A percentile compares a stretch with the other conserved stretches of the same genome.
These are phyloP conservation scores for Austropuccinia psidii DNA, from an alignment of 1,284 basidiomycete genomes.

Conservation along the genomic window DNA sequence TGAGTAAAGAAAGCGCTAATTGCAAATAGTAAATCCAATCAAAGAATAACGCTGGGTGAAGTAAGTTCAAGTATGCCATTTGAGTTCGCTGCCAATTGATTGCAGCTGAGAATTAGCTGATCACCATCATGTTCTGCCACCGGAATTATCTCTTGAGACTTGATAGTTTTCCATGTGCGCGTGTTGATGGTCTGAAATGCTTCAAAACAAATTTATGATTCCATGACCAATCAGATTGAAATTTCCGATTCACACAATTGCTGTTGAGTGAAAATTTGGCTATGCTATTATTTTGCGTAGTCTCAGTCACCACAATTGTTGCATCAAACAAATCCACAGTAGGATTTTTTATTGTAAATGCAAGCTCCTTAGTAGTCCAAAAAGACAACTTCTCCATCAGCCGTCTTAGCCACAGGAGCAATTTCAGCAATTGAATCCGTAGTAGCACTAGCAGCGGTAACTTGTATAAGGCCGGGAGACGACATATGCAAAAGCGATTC, in stretches of 20 bases:
- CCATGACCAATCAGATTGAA: conserved; percentile 74
- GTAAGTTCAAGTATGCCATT: conserved; percentile 81
- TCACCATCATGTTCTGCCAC: conserved; percentile 80
- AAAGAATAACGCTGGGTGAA: conserved; percentile 86
- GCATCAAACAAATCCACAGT: conserved; percentile 86
- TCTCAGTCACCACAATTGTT: conserved; percentile 57
- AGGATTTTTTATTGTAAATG: conserved; percentile 65
- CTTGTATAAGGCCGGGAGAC: no score
- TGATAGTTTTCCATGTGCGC: conserved; percentile 63
- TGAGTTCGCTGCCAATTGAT: conserved; percentile 59
- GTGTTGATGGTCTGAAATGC: conserved; percentile 90
- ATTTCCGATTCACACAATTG: conserved; percentile 71
- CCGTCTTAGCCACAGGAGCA: neutral
- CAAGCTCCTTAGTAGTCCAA: conserved; percentile 67
- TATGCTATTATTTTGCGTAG: conserved; percentile 71
- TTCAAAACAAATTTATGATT: conserved; percentile 77
- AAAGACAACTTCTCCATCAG: conserved; percentile 56
- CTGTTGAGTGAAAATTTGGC: conserved; percentile 75
- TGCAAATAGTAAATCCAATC: conserved; percentile 84
- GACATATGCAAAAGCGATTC: no score
- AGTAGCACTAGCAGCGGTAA: no score
- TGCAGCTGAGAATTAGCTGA: conserved; percentile 90
- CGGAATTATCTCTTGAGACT: conserved; percentile 91
- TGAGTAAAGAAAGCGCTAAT: conserved; percentile 75
- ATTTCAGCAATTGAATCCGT: no score